Evolutionary conservation across 2,329 filamentous ascomycete species (phyloP).

Genomic region (Aspergillus hiratsukae): DNA sequence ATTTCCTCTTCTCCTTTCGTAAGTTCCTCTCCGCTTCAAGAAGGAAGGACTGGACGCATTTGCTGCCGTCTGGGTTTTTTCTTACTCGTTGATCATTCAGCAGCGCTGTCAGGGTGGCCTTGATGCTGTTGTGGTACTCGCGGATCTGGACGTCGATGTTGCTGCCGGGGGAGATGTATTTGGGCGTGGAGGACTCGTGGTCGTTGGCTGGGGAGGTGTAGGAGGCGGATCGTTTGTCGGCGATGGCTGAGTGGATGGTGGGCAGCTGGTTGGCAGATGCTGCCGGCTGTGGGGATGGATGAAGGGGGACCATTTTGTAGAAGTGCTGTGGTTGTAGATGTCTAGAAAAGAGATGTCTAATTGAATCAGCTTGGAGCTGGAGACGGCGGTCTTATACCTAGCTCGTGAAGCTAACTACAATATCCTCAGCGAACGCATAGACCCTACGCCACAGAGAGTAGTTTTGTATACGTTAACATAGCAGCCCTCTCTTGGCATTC

Average conservation of each 20-base stretch:
- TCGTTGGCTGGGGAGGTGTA: conserved; percentile 3
- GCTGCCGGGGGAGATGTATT: background rate
- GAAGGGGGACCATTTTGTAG: background rate
- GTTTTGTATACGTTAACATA: background rate
- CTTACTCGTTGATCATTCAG: conserved; percentile 57
- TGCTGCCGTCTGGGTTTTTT: conserved; percentile 49
- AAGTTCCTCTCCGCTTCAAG: conserved; percentile 60
- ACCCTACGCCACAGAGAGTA: background rate
- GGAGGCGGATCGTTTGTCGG: conserved; percentile 10
- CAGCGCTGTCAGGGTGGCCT: conserved; percentile 57
- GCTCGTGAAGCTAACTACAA: background rate
- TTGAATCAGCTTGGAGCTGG: background rate
- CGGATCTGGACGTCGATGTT: conserved; percentile 1
- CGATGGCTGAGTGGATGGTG: conserved; percentile 4
- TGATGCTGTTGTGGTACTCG: conserved; percentile 36
- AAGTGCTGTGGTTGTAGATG: background rate
- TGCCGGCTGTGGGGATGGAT: background rate
- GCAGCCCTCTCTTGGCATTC: background rate
- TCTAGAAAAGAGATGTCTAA: background rate
- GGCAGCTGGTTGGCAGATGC: conserved; percentile 14
- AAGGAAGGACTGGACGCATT: conserved; percentile 56
- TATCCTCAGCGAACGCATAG: background rate
- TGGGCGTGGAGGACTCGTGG: background rate
- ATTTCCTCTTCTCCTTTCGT: conserved; percentile 12
- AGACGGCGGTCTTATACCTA: background rate